These are phyloP conservation scores for Wickerhamomyces strasburgensis DNA, from an alignment of 805 yeast genomes.

Conservation along the genomic window DNA sequence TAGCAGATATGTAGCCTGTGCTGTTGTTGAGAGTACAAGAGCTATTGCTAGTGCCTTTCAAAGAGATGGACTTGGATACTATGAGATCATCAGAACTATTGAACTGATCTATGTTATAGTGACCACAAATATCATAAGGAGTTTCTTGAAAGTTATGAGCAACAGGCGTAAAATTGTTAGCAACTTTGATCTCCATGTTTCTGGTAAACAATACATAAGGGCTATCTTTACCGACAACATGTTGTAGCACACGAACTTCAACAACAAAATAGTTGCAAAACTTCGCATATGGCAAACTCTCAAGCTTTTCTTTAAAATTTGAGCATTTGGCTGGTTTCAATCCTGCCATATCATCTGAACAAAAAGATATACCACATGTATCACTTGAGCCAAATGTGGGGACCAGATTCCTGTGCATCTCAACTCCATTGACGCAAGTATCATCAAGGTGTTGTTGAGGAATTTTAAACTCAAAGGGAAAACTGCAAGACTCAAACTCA, in stretches of 20 bases:
- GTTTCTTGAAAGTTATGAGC: conserved; percentile 11
- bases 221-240: conserved; percentile 8
- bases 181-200: conserved; percentile 16
- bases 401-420: conserved; percentile 7
- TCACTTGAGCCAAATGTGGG: conserved; percentile 20
- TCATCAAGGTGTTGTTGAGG: conserved; percentile 16
- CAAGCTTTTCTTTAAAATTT: conserved; percentile 1
- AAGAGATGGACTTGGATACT: conserved; percentile 11
- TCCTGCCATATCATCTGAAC: conserved; percentile 16
- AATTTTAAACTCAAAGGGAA: conserved; percentile 17
- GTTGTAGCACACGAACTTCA: conserved; percentile 13
- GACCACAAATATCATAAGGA: conserved; percentile 7
- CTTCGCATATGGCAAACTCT: conserved; percentile 4
- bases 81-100: conserved; percentile 10
- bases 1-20: conserved; percentile 10
- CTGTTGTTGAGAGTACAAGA: not conserved
- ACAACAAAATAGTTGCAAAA: conserved; percentile 16
- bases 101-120: conserved; percentile 11
- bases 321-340: conserved; percentile 5
- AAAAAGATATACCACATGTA: conserved; percentile 15
- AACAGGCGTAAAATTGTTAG: not conserved
- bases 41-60: conserved; percentile 3
- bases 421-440: conserved; percentile 7
- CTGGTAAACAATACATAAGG: conserved; percentile 17
- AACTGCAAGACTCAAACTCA: conserved; percentile 9